phyloP scores from a whole-genome alignment of 1,284 basidiomycete genomes.

The Grifola frondosa region DNA sequence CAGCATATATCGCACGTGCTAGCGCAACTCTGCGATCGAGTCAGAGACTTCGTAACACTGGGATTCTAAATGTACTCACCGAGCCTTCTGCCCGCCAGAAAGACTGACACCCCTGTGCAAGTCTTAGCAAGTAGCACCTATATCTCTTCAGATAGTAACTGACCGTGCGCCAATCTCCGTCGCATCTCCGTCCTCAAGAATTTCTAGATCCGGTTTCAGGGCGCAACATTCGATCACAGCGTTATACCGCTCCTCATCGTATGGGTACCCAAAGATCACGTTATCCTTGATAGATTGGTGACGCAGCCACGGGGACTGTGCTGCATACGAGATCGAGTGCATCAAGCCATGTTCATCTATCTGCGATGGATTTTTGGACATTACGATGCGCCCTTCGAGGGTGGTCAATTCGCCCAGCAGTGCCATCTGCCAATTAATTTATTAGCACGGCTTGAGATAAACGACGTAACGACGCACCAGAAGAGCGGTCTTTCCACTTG shows the following conservation, averaged over 20 bases:
- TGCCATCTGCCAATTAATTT: conserved; percentile 46
- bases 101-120: conserved; percentile 50
- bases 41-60: neutral
- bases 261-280: conserved; percentile 68
- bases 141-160: neutral
- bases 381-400: conserved; percentile 49
- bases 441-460: neutral
- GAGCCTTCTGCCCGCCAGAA: conserved; percentile 66
- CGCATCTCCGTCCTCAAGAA: conserved; percentile 43
- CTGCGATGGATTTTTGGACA: conserved; percentile 61
- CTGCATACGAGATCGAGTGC: conserved; percentile 79
- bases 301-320: conserved; percentile 85
- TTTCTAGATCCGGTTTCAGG: conserved; percentile 59
- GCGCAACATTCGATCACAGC: conserved; percentile 71
- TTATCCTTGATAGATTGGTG: conserved; percentile 70
- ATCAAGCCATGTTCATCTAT: conserved; percentile 65
- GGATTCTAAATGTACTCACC: conserved; percentile 31
- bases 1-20: conserved; percentile 67
- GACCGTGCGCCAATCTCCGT: conserved; percentile 39
- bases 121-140: neutral
- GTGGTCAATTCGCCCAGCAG: conserved; percentile 66
- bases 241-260: conserved; percentile 66
- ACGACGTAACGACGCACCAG: conserved; percentile 44
- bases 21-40: conserved; percentile 54
- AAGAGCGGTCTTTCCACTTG: conserved; percentile 78